phyloP scores from a whole-genome alignment of 495 filamentous ascomycete species.

The Podospora conica region DNA sequence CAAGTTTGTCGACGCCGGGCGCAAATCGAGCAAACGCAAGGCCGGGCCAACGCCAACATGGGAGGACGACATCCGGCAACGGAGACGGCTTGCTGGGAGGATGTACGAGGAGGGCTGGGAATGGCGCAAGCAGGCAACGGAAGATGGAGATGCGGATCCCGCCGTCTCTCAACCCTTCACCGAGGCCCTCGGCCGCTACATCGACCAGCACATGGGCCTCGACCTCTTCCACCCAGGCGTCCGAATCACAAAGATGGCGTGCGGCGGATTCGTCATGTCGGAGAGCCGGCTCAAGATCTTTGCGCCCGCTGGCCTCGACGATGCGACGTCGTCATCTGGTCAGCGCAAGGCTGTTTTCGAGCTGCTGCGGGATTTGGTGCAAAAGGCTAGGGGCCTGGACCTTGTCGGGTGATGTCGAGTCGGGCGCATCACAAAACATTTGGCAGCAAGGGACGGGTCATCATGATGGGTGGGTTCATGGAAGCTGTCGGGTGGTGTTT shows the following conservation, averaged over 20 bases:
- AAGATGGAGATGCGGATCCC: neutral
- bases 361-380: conserved; percentile 14
- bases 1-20: conserved; percentile 16
- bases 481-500: neutral
- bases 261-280: conserved; percentile 40
- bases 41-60: conserved; percentile 10
- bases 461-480: neutral
- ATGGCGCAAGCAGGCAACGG: conserved; percentile 25
- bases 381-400: conserved; percentile 11
- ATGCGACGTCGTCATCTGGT: neutral
- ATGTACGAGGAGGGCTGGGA: conserved; percentile 42
- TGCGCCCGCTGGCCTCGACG: conserved; percentile 6
- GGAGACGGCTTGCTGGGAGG: conserved; percentile 33
- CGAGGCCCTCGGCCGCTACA: conserved; percentile 36
- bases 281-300: conserved; percentile 42
- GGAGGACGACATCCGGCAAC: conserved; percentile 25
- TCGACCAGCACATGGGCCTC: conserved; percentile 35
- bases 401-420: neutral
- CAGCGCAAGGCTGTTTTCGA: conserved; percentile 9
- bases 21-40: conserved; percentile 6
- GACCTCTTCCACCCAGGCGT: conserved; percentile 42
- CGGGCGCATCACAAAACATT: neutral
- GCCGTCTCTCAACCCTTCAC: conserved; percentile 32
- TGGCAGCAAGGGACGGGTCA: neutral
- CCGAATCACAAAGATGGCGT: conserved; percentile 37